Percentiles rank a stretch among this genome's conserved stretches.
phyloP scores from a whole-genome alignment of 129 eudicot species.

The Tanacetum coccineum region DNA sequence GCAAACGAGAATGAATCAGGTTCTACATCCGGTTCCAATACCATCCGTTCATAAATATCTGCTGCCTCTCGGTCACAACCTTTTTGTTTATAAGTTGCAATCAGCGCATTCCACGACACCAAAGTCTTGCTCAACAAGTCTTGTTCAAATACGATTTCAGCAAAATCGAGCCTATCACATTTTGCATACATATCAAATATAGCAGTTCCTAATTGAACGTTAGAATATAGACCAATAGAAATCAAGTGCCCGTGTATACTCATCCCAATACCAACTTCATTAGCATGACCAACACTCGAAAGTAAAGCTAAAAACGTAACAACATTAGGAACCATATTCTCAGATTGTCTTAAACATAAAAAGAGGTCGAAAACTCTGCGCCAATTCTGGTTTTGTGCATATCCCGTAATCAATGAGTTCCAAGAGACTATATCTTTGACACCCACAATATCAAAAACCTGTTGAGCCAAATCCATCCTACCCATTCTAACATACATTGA shows the following conservation, averaged over 20 bases:
- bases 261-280: slow-evolving; percentile 29
- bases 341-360: slow-evolving; percentile 15
- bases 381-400: slow-evolving; percentile 30
- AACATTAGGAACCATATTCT: slow-evolving; percentile 28
- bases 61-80: slow-evolving; percentile 37
- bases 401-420: slow-evolving; percentile 42
- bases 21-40: slow-evolving; percentile 19
- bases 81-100: slow-evolving; percentile 31
- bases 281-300: slow-evolving; percentile 26
- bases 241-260: slow-evolving; percentile 41
- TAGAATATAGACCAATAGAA: slow-evolving; percentile 26
- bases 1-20: slow-evolving; percentile 45
- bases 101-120: slow-evolving; percentile 42
- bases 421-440: slow-evolving; percentile 40
- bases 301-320: slow-evolving; percentile 37
- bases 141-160: slow-evolving; percentile 28
- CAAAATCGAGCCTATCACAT: slow-evolving; percentile 36
- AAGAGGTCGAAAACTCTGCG: slow-evolving; percentile 30
- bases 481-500: slow-evolving; percentile 46
- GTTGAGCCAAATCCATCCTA: slow-evolving; percentile 37
- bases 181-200: slow-evolving; percentile 45
- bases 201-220: slow-evolving; percentile 41
- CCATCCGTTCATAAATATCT: slow-evolving; percentile 30
- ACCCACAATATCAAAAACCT: slow-evolving; percentile 24
- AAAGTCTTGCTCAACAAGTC: slow-evolving; percentile 31